Evolutionary conservation across 331 rosid species (phyloP).

Genomic region (Prunus yedoensis): DNA sequence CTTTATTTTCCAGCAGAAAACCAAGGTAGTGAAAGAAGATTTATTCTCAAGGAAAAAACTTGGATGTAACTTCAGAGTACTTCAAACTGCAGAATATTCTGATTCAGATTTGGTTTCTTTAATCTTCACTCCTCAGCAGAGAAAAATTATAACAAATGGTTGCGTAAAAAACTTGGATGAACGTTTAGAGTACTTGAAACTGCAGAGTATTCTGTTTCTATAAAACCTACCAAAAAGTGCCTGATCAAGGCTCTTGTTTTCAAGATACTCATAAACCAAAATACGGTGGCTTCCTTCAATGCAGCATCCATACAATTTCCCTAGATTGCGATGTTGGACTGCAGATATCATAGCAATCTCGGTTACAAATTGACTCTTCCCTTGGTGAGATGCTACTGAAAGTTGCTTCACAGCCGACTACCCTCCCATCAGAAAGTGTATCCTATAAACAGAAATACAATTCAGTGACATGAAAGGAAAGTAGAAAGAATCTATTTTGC

Average conservation of each 20-base stretch:
- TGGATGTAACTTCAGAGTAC: no score
- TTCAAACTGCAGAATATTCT: no score
- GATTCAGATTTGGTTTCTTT: no score
- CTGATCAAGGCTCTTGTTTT: no score
- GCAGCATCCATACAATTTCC: constrained; percentile 29
- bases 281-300: constrained; percentile 21
- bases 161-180: no score
- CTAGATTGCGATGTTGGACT: constrained; percentile 29
- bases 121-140: no score
- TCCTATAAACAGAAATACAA: constrained; percentile 8
- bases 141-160: no score
- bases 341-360: constrained; percentile 28
- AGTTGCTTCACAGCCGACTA: constrained; percentile 29
- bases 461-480: neutral
- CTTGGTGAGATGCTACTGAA: constrained; percentile 19
- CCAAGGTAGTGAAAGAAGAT: no score
- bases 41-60: no score
- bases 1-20: no score
- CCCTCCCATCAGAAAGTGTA: constrained; percentile 17
- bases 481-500: neutral
- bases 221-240: no score
- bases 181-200: no score
- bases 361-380: constrained; percentile 13
- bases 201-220: neutral
- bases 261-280: constrained; percentile 32